phyloP scores from a whole-genome alignment of 2,329 filamentous ascomycete species.

The Aspergillus ochraceus region DNA sequence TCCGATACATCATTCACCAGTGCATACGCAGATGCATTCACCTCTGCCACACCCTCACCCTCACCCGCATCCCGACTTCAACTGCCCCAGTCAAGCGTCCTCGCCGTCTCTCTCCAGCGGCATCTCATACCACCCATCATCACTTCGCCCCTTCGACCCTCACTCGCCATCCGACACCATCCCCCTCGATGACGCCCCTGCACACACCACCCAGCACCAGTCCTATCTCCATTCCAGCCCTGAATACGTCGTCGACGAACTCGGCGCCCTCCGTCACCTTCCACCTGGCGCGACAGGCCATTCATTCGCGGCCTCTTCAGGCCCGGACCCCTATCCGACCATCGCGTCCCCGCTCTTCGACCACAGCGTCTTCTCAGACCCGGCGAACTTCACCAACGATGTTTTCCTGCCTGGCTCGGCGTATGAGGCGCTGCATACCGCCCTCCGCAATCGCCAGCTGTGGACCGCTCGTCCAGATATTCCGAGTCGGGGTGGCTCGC shows the following conservation, averaged over 20 bases:
- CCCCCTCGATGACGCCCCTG: neutral
- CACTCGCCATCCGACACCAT: too few relatives aligned
- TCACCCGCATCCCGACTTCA: too few relatives aligned
- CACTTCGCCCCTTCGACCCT: too few relatives aligned
- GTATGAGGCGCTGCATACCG: constrained; percentile 50
- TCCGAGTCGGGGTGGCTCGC: constrained; percentile 33
- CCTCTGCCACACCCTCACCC: too few relatives aligned
- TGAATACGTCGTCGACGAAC: constrained; percentile 22
- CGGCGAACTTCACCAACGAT: constrained; percentile 44
- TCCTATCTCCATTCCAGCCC: constrained; percentile 26
- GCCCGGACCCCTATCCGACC: constrained; percentile 17
- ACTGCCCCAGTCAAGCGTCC: too few relatives aligned
- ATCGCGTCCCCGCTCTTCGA: constrained; percentile 25
- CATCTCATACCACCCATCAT: too few relatives aligned
- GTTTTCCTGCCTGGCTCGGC: constrained; percentile 51
- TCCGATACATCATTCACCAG: too few relatives aligned
- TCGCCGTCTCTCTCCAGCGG: too few relatives aligned
- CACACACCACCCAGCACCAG: constrained; percentile 2
- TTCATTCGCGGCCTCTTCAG: constrained; percentile 9
- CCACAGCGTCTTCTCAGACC: constrained; percentile 26
- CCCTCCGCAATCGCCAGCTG: constrained; percentile 47
- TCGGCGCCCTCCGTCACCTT: constrained; percentile 18
- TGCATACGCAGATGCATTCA: too few relatives aligned
- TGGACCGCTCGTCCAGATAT: constrained; percentile 45
- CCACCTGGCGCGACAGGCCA: constrained; percentile 1